These are phyloP conservation scores for Craterostigma plantagineum DNA, from an alignment of 257 asterid genomes.

Conservation along the genomic window DNA sequence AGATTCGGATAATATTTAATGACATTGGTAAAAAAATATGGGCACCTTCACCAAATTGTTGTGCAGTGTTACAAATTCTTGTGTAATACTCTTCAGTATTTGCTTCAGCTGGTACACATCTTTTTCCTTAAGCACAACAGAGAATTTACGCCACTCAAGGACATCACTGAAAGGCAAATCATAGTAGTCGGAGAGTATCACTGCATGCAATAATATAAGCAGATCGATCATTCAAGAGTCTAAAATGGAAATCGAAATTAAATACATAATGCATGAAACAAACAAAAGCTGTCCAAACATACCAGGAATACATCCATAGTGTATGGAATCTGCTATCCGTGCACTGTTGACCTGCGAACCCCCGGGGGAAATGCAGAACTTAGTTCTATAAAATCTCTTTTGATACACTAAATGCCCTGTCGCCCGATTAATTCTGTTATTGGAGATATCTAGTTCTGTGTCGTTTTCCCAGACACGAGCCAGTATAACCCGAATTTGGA, in stretches of 20 bases:
- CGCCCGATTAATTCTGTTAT: constrained; percentile 82
- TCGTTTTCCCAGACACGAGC: constrained; percentile 94
- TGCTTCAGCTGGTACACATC: constrained; percentile 87
- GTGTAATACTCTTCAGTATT: constrained; percentile 61
- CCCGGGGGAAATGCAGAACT: constrained; percentile 99
- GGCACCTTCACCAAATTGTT: constrained; percentile 81
- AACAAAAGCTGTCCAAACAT: background rate
- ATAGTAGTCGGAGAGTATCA: constrained; percentile 83
- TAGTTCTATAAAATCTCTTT: constrained; percentile 72
- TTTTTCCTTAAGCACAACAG: constrained; percentile 68
- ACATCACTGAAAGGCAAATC: constrained; percentile 93
- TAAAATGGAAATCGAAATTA: too few species aligned
- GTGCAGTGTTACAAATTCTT: constrained; percentile 62
- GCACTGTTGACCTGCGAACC: constrained; percentile 99
- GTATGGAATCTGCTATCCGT: constrained; percentile 93
- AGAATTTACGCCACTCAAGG: constrained; percentile 62
- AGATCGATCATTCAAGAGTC: constrained; percentile 3
- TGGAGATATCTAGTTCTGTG: constrained; percentile 75
- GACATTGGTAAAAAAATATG: constrained; percentile 1
- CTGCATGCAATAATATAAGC: constrained; percentile 31
- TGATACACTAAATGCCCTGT: constrained; percentile 75
- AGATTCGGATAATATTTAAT: background rate
- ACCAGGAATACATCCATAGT: constrained; percentile 98
- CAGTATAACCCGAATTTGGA: constrained; percentile 79
- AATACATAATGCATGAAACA: too few species aligned